These are phyloP conservation scores for Solanum chacoense DNA, from an alignment of 305 asterid species.

Conservation along the genomic window DNA sequence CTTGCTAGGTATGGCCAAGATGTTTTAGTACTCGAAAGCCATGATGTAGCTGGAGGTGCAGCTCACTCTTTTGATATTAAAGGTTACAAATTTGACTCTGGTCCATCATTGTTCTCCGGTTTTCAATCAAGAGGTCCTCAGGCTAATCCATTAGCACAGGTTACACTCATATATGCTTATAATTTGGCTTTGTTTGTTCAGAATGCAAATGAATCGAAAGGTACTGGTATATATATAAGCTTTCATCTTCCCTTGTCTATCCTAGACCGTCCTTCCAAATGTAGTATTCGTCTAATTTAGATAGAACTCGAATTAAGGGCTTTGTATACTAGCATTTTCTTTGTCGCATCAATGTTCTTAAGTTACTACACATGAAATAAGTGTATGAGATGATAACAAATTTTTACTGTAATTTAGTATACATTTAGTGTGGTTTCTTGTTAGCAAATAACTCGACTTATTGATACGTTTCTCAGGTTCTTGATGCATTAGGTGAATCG, in stretches of 20 bases:
- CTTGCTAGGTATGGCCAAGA: slow-evolving; percentile 75
- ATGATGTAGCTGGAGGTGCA: slow-evolving; percentile 84
- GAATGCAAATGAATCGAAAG: neutral
- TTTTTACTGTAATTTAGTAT: neutral
- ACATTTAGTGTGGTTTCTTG: neutral
- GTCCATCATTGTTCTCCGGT: slow-evolving; percentile 89
- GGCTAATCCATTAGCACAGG: slow-evolving; percentile 94
- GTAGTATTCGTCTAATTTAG: neutral
- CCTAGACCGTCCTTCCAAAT: neutral
- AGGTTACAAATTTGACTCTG: slow-evolving; percentile 81
- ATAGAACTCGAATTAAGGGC: neutral
- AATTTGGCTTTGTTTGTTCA: neutral
- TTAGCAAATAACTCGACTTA: neutral
- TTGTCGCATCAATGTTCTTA: neutral
- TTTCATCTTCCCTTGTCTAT: neutral
- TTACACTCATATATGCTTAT: neutral
- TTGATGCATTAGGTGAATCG: slow-evolving; percentile 85
- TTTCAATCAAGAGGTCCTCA: slow-evolving; percentile 88
- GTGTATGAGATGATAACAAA: neutral
- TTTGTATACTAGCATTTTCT: neutral
- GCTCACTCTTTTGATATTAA: slow-evolving; percentile 82
- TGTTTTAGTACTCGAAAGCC: slow-evolving; percentile 82
- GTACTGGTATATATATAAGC: neutral
- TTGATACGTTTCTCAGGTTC: slow-evolving; percentile 39
- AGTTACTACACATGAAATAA: neutral